Conservation (phyloP, 2,329 filamentous ascomycete species). For the Harringtonia lauricola region DNA sequence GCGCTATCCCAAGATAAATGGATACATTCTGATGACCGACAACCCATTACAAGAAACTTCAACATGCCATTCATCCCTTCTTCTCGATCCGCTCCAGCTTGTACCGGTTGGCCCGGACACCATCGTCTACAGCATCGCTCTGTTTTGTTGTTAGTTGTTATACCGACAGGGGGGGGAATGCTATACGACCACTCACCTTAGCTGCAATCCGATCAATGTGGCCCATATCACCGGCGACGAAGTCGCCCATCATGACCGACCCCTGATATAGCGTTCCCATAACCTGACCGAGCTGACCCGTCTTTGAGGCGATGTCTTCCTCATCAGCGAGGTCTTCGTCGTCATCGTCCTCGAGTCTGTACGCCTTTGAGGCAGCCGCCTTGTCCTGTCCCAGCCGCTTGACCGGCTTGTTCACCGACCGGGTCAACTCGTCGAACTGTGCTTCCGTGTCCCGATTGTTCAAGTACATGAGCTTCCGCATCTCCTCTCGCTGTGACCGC, state of each 20-base stretch:
- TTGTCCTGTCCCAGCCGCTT: slow-evolving; percentile 40
- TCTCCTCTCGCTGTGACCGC: slow-evolving; percentile 52
- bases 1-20: too few relatives aligned
- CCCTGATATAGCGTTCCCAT: slow-evolving; percentile 57
- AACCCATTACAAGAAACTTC: too few relatives aligned
- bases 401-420: slow-evolving; percentile 50
- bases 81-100: slow-evolving; percentile 30
- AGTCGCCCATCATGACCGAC: slow-evolving; percentile 9
- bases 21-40: too few relatives aligned
- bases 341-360: slow-evolving; percentile 14
- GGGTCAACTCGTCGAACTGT: slow-evolving; percentile 34
- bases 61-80: too few relatives aligned
- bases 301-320: slow-evolving; percentile 42
- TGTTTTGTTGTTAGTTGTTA: slow-evolving; percentile 19
- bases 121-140: slow-evolving; percentile 76
- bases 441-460: slow-evolving; percentile 35
- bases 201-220: slow-evolving; percentile 62
- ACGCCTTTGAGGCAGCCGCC: slow-evolving; percentile 11
- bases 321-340: slow-evolving; percentile 13
- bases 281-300: slow-evolving; percentile 58
- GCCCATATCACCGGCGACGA: slow-evolving; percentile 63
- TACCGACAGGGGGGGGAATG: too few relatives aligned
- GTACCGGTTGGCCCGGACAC: slow-evolving; percentile 51
- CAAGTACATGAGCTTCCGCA: slow-evolving; percentile 19
- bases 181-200: slow-evolving; percentile 68